Conservation (phyloP, 352 stramenopile genomes). For the Phytophthora cryptogea region DNA sequence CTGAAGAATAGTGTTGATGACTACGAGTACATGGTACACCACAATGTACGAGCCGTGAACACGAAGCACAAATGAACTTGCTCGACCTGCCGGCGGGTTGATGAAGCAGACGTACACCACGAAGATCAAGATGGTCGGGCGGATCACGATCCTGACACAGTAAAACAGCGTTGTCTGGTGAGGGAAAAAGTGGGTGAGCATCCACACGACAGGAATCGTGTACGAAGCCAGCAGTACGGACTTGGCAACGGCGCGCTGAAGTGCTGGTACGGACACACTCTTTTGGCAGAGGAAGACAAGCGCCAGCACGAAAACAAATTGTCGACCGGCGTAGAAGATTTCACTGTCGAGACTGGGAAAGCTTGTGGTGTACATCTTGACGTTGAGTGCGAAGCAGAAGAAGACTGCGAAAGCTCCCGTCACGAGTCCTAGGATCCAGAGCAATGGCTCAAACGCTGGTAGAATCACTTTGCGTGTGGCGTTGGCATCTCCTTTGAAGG, state of each 20-base stretch:
- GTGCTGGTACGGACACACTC: slow-evolving; percentile 59
- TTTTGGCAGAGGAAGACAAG: slow-evolving; percentile 65
- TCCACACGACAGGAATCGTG: slow-evolving; percentile 45
- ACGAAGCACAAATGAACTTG: slow-evolving; percentile 28
- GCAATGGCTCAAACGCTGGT: slow-evolving; percentile 58
- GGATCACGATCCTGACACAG: slow-evolving; percentile 20
- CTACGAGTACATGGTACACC: slow-evolving; percentile 33
- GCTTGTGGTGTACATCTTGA: slow-evolving; percentile 35
- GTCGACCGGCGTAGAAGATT: slow-evolving; percentile 46
- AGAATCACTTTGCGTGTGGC: slow-evolving; percentile 57
- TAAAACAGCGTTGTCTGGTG: slow-evolving; percentile 25
- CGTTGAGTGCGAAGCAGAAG: slow-evolving; percentile 39
- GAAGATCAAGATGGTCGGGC: slow-evolving; percentile 32
- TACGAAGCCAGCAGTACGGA: slow-evolving; percentile 50
- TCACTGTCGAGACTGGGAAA: slow-evolving; percentile 40
- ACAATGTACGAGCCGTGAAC: slow-evolving; percentile 41
- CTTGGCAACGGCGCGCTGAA: slow-evolving; percentile 44
- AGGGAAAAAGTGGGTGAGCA: slow-evolving; percentile 21
- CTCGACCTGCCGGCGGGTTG: slow-evolving; percentile 33
- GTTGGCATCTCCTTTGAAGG: slow-evolving; percentile 45
- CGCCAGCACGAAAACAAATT: slow-evolving; percentile 62
- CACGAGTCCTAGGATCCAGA: slow-evolving; percentile 46
- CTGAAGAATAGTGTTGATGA: slow-evolving; percentile 26
- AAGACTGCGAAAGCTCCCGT: slow-evolving; percentile 38
- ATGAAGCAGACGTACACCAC: slow-evolving; percentile 43